A percentile compares a stretch with the other conserved stretches of the same genome.
These are phyloP conservation scores for Seiridium unicorne DNA, from an alignment of 2,329 filamentous ascomycete genomes.

Conservation along the genomic window DNA sequence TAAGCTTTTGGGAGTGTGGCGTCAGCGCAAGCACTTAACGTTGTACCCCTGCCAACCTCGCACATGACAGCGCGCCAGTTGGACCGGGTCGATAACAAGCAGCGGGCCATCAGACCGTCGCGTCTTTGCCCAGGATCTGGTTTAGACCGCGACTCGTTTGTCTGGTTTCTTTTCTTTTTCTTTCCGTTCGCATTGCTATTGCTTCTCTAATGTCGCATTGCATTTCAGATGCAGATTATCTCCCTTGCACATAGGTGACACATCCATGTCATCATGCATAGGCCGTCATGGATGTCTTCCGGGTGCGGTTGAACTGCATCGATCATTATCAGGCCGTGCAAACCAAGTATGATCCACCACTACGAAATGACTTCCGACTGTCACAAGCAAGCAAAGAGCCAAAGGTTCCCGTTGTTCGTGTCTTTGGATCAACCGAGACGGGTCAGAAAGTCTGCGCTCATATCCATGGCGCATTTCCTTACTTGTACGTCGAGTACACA, in stretches of 20 bases:
- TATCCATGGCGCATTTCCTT: slow-evolving; percentile 92
- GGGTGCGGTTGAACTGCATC: slow-evolving; percentile 90
- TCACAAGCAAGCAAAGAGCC: slow-evolving; percentile 62
- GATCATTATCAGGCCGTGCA: slow-evolving; percentile 87
- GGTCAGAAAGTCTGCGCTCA: slow-evolving; percentile 96
- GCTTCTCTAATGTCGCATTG: neutral
- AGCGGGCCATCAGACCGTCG: neutral
- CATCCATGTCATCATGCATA: slow-evolving; percentile 11
- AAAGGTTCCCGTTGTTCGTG: slow-evolving; percentile 80
- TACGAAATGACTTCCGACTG: slow-evolving; percentile 63
- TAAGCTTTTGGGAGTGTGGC: neutral
- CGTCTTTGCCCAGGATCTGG: neutral
- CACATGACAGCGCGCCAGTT: neutral
- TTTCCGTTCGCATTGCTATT: neutral
- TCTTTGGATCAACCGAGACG: slow-evolving; percentile 91
- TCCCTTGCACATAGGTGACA: neutral
- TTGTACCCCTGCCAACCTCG: neutral
- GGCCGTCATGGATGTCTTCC: slow-evolving; percentile 67
- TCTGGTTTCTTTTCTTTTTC: neutral
- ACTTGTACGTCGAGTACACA: slow-evolving; percentile 86
- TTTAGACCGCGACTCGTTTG: neutral
- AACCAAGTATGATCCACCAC: slow-evolving; percentile 75
- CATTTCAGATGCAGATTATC: neutral
- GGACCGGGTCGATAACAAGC: neutral
- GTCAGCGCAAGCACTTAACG: too few species aligned